A percentile compares a stretch with the other conserved stretches of the same genome.
Evolutionary conservation across 495 filamentous ascomycete species (phyloP).

Genomic region (Hypoxylon cercidicola): DNA sequence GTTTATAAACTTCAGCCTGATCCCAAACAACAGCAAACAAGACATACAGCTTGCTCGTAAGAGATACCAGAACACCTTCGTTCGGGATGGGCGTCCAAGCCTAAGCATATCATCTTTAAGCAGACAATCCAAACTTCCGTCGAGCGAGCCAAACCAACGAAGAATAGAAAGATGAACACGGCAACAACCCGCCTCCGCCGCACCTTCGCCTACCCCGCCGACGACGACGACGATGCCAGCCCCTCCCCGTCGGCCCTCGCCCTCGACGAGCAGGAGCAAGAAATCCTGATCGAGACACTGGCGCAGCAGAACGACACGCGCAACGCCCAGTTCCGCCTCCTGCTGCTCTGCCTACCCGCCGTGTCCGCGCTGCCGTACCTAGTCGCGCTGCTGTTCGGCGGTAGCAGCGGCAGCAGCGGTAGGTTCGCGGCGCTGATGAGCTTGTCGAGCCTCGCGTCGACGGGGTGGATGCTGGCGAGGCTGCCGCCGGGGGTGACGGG

Average conservation of each 20-base stretch:
- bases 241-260: conserved; percentile 3
- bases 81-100: too few species aligned
- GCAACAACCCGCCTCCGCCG: conserved; percentile 63
- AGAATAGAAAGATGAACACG: conserved; percentile 29
- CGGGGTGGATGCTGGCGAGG: conserved; percentile 60
- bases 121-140: too few species aligned
- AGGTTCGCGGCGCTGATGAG: conserved; percentile 56
- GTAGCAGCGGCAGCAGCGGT: not conserved
- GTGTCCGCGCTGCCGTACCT: conserved; percentile 64
- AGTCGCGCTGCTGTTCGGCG: conserved; percentile 55
- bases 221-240: conserved; percentile 58
- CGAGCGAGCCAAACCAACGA: too few species aligned
- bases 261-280: conserved; percentile 68
- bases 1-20: too few species aligned
- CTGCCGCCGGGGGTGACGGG: conserved; percentile 55
- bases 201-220: conserved; percentile 70
- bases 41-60: too few species aligned
- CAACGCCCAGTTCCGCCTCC: conserved; percentile 66
- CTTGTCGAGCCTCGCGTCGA: conserved; percentile 68
- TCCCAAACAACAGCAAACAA: too few species aligned
- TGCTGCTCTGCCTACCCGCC: conserved; percentile 68
- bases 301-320: conserved; percentile 64
- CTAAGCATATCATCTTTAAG: too few species aligned
- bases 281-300: conserved; percentile 70
- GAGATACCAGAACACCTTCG: too few species aligned